Conservation (phyloP, 495 filamentous ascomycete species). For the Hamigera avellanea region DNA sequence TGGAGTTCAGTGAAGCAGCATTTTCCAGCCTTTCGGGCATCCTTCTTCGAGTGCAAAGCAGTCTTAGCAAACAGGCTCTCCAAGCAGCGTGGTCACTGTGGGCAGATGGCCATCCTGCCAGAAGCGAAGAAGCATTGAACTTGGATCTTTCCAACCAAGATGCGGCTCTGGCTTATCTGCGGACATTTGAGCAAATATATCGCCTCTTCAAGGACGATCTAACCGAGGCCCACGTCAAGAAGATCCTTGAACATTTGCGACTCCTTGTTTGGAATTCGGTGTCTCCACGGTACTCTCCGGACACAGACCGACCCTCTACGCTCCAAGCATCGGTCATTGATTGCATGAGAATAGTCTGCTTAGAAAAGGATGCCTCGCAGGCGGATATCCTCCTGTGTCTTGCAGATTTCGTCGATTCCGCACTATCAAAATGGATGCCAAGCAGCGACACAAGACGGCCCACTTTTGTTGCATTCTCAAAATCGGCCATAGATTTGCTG, state of each 20-base stretch:
- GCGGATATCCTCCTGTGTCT: constrained; percentile 55
- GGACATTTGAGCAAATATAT: constrained; percentile 67
- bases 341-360: constrained; percentile 57
- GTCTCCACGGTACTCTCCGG: constrained; percentile 63
- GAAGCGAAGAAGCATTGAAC: constrained; percentile 32
- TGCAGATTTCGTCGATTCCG: constrained; percentile 50
- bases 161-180: constrained; percentile 66
- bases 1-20: constrained; percentile 61
- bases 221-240: constrained; percentile 43
- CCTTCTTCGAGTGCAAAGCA: constrained; percentile 41
- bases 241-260: constrained; percentile 39
- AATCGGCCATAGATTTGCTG: constrained; percentile 58
- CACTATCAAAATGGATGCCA: constrained; percentile 42
- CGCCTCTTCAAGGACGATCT: constrained; percentile 59
- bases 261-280: constrained; percentile 59
- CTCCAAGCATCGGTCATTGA: constrained; percentile 67
- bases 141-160: constrained; percentile 53
- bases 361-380: constrained; percentile 54
- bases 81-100: constrained; percentile 63
- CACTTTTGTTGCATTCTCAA: constrained; percentile 80
- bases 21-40: constrained; percentile 59
- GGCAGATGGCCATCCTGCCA: constrained; percentile 48
- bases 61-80: constrained; percentile 45
- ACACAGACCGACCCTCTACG: constrained; percentile 72
- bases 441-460: constrained; percentile 35